Percentiles rank a stretch among this genome's conserved stretches.
These are phyloP conservation scores for Psidium guajava DNA, from an alignment of 345 rosid genomes.

Conservation along the genomic window DNA sequence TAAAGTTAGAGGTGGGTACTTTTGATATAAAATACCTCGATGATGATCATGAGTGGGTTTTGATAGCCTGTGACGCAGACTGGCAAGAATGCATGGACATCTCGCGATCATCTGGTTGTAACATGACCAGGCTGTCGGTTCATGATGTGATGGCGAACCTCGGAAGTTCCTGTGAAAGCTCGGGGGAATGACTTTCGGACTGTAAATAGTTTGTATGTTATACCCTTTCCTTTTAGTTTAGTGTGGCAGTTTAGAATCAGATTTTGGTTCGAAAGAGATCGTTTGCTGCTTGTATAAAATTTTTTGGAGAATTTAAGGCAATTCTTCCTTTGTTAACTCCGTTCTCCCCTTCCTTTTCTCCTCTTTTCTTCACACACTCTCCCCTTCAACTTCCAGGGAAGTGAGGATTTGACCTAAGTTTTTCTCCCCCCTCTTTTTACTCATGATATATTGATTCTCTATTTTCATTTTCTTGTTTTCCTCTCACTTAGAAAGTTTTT, in stretches of 20 bases:
- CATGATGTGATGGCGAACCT: constrained; percentile 53
- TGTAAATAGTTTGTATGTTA: not conserved
- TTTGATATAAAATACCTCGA: constrained; percentile 80
- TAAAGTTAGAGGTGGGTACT: constrained; percentile 61
- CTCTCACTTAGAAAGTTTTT: too few relatives aligned
- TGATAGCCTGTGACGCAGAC: constrained; percentile 76
- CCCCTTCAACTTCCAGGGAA: too few relatives aligned
- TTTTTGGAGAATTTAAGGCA: not conserved
- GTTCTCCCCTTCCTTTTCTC: too few relatives aligned
- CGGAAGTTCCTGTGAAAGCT: constrained; percentile 93
- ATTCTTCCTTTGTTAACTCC: not conserved
- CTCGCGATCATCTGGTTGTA: constrained; percentile 51
- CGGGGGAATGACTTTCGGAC: constrained; percentile 23
- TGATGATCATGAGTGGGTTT: constrained; percentile 78
- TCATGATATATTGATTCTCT: too few relatives aligned
- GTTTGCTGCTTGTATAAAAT: not conserved
- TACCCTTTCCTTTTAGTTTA: not conserved
- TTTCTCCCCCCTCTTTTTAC: too few relatives aligned
- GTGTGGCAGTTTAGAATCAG: not conserved
- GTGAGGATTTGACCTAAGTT: too few relatives aligned
- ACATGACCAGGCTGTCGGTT: constrained; percentile 47
- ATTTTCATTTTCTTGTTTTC: too few relatives aligned
- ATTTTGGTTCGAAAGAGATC: not conserved
- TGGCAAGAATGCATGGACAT: constrained; percentile 70
- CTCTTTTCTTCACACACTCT: too few relatives aligned